Base-by-base conservation (phyloP, 441 rosid species). In the Eruca vesicaria region DNA sequence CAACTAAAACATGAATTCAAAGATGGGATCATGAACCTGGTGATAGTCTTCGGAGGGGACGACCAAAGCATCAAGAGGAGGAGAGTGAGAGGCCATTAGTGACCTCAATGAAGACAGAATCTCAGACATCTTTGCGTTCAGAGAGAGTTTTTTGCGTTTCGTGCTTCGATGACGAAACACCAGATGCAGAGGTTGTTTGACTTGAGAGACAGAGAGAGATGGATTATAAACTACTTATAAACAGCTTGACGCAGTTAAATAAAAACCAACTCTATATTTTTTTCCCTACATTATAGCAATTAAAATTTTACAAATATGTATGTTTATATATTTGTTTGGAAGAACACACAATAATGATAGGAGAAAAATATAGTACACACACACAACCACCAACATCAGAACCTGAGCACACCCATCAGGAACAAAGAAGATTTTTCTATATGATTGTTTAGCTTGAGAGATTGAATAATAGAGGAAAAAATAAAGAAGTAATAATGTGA, bases 301-400 rank as follows among this genome's bases (percentile, higher is more conserved):
- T 6, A 1, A 4, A 31, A 31, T 2, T 31, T 4, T 31, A 31
- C 7, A 31, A n/a, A n/a, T n/a, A n/a, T n/a, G n/a, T n/a, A n/a
- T n/a, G n/a, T n/a, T 45, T n/a, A n/a, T 45, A n/a, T 45, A 15
- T 45, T 45, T 45, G 43, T 11, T 45, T 45, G 50, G n/a, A 43
- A 43, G 50, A 14, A 14, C 50, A 0, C 5, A 62, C 33, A 35
- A n/a, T 15, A n/a, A 9, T n/a, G n/a, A n/a, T n/a, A n/a, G n/a
- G n/a, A n/a, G n/a, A 16, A 21, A 9, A 21, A 0, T 12, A 0
- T 6, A 56, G 19, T 41, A 33, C 5, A 29, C 32, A 29, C 32
- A 29, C 3, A n/a, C 29, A 69, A 31, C 45, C 43, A 61, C 18
- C 59, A 7, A 43, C 66, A 41, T 48, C 59, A 66, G 77, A 73